Evolutionary conservation across 2,329 filamentous ascomycete species (phyloP).

Genomic region (Epichloe baconii): DNA sequence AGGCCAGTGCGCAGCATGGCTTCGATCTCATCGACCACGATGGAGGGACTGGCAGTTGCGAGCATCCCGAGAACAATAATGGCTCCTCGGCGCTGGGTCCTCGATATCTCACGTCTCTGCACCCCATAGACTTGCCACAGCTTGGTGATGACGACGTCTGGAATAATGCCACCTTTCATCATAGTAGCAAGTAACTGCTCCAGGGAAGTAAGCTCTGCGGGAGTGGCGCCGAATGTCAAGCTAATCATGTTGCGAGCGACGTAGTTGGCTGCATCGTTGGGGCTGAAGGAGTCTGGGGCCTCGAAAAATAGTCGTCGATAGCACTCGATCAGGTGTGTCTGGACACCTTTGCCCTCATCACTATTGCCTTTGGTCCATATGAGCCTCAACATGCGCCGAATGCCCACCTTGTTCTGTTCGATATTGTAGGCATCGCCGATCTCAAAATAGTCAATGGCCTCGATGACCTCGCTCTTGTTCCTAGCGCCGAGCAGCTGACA

Average conservation of each 20-base stretch:
- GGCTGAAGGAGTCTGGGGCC: conserved; percentile 74
- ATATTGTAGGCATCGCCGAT: conserved; percentile 93
- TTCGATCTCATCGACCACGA: conserved; percentile 90
- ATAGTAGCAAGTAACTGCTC: conserved; percentile 93
- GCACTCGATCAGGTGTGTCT: conserved; percentile 91
- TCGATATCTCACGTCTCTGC: conserved; percentile 85
- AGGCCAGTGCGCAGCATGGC: conserved; percentile 85
- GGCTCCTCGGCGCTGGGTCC: conserved; percentile 75
- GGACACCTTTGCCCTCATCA: conserved; percentile 96
- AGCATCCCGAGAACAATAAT: conserved; percentile 98
- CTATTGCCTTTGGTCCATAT: conserved; percentile 99
- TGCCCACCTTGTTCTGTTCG: conserved; percentile 82
- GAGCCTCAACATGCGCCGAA: conserved; percentile 85
- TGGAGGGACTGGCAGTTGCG: conserved; percentile 79
- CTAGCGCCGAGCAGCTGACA: conserved; percentile 82
- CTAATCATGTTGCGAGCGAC: conserved; percentile 98
- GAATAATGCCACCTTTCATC: conserved; percentile 87
- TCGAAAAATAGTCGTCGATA: conserved; percentile 95
- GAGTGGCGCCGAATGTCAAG: conserved; percentile 87
- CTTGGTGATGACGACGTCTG: conserved; percentile 76
- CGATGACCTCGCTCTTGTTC: conserved; percentile 97
- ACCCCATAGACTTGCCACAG: conserved; percentile 97
- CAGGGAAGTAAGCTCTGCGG: conserved; percentile 86
- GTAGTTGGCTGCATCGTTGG: conserved; percentile 88
- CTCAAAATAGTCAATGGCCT: conserved; percentile 98